A percentile compares a stretch with the other conserved stretches of the same genome.
These are phyloP conservation scores for Myriosclerotinia curreyana DNA, from an alignment of 2,329 filamentous ascomycete species.

Conservation along the genomic window DNA sequence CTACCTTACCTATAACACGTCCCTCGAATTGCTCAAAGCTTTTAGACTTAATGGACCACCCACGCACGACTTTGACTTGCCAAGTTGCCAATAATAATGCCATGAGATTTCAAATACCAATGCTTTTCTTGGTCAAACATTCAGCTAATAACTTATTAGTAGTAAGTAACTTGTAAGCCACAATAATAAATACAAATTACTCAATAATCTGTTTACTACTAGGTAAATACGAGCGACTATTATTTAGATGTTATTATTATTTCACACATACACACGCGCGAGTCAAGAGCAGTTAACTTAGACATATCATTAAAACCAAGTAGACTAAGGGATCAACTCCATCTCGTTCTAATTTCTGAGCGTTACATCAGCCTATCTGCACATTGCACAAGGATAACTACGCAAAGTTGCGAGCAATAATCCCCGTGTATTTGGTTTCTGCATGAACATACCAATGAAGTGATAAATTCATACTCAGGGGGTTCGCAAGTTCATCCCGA, in stretches of 20 bases:
- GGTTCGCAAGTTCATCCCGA: conserved; percentile 12
- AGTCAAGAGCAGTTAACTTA: conserved; percentile 12
- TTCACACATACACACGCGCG: background rate
- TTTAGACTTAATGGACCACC: conserved; percentile 2
- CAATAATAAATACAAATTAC: too few relatives aligned
- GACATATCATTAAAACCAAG: background rate
- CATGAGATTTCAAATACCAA: background rate
- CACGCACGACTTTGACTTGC: too few relatives aligned
- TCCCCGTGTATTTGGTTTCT: background rate
- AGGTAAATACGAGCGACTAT: background rate
- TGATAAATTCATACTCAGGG: background rate
- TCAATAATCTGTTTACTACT: too few relatives aligned
- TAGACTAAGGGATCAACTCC: conserved; percentile 11
- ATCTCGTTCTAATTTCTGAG: conserved; percentile 2
- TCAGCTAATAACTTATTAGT: conserved; percentile 1
- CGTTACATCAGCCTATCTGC: conserved; percentile 7
- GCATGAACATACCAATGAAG: conserved; percentile 3
- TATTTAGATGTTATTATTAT: too few relatives aligned
- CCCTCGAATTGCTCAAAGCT: conserved; percentile 3
- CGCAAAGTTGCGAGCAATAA: conserved; percentile 11
- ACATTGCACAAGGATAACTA: background rate
- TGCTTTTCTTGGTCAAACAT: background rate
- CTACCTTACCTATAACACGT: conserved; percentile 5
- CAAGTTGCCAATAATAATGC: too few relatives aligned
- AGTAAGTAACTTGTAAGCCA: conserved; percentile 5